Base-by-base conservation (phyloP, 2,329 filamentous ascomycete genomes). In the Aphanocladium album region DNA sequence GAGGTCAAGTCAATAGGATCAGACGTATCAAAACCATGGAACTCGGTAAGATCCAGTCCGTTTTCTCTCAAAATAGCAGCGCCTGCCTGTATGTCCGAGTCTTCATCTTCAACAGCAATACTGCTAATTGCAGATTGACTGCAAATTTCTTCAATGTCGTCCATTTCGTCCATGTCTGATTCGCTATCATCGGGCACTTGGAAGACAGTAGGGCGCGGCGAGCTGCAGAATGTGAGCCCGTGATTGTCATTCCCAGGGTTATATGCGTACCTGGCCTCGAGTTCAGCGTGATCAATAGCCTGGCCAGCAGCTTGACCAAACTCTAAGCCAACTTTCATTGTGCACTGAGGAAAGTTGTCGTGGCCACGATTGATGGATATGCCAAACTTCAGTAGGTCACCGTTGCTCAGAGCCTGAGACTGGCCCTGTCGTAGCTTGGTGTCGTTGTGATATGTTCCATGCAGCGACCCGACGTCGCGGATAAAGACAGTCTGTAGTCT, bases 371-470 rank as follows among this genome's bases (percentile, higher is more conserved):
- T 70, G 33, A 77, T 73, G 14, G 67, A 47, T 19, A 72, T 66
- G 8, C 76, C 76, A 49, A 78, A 76, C 19, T 67, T 70, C 11
- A 78, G 52, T 4, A 61, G 61, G 37, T 78, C 75, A 19, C 71
- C 73, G 2, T 62, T 62, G 3, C 33, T 14, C 0, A 77, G 30
- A 5, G 59, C 57, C 5, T 66, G 63, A 0, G 57, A 33, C 17
- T 64, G 57, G 9, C 67, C 57, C 19, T 51, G 46, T 27, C 51
- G 39, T 11, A 77, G 62, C 21, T 61, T 64, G 7, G 55, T 52
- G 2, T 71, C 65, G 59, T 80, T 82, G 46, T 78, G 64, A 43
- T 72, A 82, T 0, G 82, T 84, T 1, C 83, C 83, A 61, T 85
- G 83, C 2, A 84, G 76, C 0, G 82, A 84, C 2, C 73, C 72